Evolutionary conservation across 352 stramenopile genomes (phyloP), one percentile per base, ranked within the genome.

Genomic region (Globisporangium carolinianum): DNA sequence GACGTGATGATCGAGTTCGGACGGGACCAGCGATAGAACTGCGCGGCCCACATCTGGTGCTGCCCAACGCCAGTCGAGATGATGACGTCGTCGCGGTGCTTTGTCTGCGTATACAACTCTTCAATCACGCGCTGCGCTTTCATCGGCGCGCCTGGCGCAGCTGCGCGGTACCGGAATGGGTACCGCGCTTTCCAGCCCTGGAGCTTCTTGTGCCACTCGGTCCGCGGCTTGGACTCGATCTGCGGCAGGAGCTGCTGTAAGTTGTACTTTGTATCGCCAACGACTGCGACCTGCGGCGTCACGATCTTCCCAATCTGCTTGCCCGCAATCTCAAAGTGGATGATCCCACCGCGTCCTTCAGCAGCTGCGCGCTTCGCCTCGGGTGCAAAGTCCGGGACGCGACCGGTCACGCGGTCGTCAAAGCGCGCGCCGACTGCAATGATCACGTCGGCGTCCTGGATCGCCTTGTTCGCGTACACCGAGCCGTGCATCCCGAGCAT

Each of bases 401-500:
- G 82, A 41, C 92, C 91, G 6, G 94, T 98, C 58, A 98, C 96
- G 67, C 95, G 92, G 77, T 98, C 95, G 66, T 98, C 95, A 60
- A 98, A 98, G 53, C 95, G 86, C 47, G 94, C 96, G 47, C 95
- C 95, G 49, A 98, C 78, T 18, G 89, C 91, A 53, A 98, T 92
- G 55, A 98, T 82, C 39, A 97, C 85, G 68, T 98, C 95, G 15
- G 91, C 79, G 47, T 98, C 90, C 76, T 98, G 94, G 55, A 98
- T 96, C 53, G 96, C 84, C 60, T 97, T 98, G 79, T 98, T 98
- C 45, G 95, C 94, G 62, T 97, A 98, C 47, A 95, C 89, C 18
- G 96, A 97, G 6, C 94, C 95, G 75, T 98, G 95, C 95, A 98
- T 98, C 45, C 95, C 94, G 41, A 98, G 73, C 92, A 98, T 98